Evolutionary conservation across 2,329 filamentous ascomycete species (phyloP).

Genomic region (Tolypocladium ophioglossoides): DNA sequence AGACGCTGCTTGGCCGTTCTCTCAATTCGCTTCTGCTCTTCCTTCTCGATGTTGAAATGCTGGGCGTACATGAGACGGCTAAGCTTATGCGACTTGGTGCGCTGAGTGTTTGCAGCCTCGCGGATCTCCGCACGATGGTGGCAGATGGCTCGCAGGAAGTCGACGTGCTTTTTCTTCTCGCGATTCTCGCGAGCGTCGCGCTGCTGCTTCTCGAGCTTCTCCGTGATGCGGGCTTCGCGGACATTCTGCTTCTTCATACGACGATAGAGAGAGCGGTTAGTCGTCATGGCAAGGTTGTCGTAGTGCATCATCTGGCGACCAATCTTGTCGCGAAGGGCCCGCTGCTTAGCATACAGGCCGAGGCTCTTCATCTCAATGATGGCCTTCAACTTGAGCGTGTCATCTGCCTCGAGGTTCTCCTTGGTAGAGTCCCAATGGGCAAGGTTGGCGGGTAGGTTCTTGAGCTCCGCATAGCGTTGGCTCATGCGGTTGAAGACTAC

Average conservation of each 20-base stretch:
- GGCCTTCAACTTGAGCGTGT: constrained; percentile 76
- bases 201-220: constrained; percentile 98
- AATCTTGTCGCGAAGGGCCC: constrained; percentile 74
- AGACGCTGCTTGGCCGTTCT: constrained; percentile 98
- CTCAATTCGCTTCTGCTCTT: constrained; percentile 97
- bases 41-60: constrained; percentile 95
- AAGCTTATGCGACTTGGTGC: constrained; percentile 71
- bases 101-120: constrained; percentile 55
- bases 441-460: constrained; percentile 73
- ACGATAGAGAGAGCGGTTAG: constrained; percentile 81
- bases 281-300: constrained; percentile 94
- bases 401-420: constrained; percentile 57
- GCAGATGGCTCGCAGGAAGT: constrained; percentile 81
- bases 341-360: constrained; percentile 78
- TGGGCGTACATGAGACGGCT: constrained; percentile 81
- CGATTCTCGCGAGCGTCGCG: constrained; percentile 90
- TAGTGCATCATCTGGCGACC: constrained; percentile 89
- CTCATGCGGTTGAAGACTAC: constrained; percentile 85
- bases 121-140: constrained; percentile 72
- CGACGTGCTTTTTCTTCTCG: constrained; percentile 94
- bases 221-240: constrained; percentile 89
- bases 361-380: constrained; percentile 94
- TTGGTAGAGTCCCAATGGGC: constrained; percentile 77
- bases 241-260: constrained; percentile 96
- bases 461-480: constrained; percentile 74